phyloP scores from a whole-genome alignment of 805 yeast genomes.

The Candida caryicola region DNA sequence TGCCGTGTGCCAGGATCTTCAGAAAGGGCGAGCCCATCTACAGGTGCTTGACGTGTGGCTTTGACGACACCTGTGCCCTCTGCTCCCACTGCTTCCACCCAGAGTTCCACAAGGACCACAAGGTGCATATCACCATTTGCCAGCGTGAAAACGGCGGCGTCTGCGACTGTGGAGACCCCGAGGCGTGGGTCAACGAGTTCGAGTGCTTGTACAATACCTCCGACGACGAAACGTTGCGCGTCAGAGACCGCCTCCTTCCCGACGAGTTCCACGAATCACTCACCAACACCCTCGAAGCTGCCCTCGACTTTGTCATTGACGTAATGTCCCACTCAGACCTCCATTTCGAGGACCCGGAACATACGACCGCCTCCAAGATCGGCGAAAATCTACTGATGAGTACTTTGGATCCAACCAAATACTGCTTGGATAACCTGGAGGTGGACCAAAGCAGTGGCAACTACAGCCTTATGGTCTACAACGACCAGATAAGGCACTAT shows the following conservation, averaged over 20 bases:
- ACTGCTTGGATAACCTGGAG: constrained; percentile 36
- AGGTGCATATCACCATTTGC: constrained; percentile 60
- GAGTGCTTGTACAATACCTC: constrained; percentile 38
- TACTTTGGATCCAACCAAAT: constrained; percentile 39
- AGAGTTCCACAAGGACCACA: constrained; percentile 69
- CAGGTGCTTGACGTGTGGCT: constrained; percentile 71
- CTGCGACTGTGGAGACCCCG: constrained; percentile 88
- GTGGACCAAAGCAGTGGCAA: constrained; percentile 34
- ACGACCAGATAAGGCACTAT: constrained; percentile 75
- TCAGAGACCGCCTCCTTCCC: constrained; percentile 32
- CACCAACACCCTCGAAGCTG: constrained; percentile 40
- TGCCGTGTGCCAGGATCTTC: constrained; percentile 74
- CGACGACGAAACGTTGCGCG: constrained; percentile 16
- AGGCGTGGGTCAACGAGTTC: constrained; percentile 65
- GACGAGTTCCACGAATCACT: constrained; percentile 39
- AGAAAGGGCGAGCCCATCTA: constrained; percentile 79
- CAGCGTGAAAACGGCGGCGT: constrained; percentile 73
- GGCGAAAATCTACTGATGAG: constrained; percentile 29
- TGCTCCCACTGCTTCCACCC: constrained; percentile 75
- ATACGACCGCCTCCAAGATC: constrained; percentile 20
- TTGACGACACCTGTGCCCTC: constrained; percentile 80
- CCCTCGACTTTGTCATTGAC: constrained; percentile 61
- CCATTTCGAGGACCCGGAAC: constrained; percentile 31
- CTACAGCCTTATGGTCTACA: constrained; percentile 63
- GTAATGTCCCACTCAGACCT: constrained; percentile 51